Percentiles rank a stretch among this genome's conserved stretches.
Conservation (phyloP, 805 yeast genomes). For the Wickerhamomyces alni region DNA sequence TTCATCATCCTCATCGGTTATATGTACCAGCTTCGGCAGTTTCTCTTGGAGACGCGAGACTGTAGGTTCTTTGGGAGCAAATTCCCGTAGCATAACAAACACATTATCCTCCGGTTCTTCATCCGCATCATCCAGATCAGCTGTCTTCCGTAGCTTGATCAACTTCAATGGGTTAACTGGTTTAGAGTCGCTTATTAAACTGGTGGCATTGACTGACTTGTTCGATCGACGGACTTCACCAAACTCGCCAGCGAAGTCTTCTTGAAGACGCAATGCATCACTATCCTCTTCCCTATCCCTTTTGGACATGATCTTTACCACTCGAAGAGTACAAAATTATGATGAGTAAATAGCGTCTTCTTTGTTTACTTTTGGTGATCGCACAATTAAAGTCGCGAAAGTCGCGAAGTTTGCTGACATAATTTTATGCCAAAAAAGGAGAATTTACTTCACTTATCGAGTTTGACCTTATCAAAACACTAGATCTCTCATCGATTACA, state of each 20-base stretch:
- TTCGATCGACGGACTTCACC: conserved; percentile 12
- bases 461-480: no score
- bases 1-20: neutral
- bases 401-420: no score
- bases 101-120: neutral
- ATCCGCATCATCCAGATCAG: conserved; percentile 4
- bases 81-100: no score
- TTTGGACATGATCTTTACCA: neutral
- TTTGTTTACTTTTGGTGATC: neutral
- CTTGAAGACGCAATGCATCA: conserved; percentile 4
- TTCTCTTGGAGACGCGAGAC: neutral
- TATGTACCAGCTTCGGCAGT: neutral
- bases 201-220: conserved; percentile 6
- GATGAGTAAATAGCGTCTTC: no score
- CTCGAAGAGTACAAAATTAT: no score
- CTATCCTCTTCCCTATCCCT: neutral
- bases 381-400: no score
- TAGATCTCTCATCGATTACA: no score
- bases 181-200: conserved; percentile 6
- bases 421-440: no score
- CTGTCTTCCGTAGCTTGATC: conserved; percentile 3
- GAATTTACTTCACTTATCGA: no score
- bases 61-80: neutral
- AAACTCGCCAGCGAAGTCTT: conserved; percentile 20
- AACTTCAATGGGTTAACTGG: conserved; percentile 1